These are phyloP conservation scores for Nymphaea thermarum DNA, from an alignment of 164 flowering plant genomes.

Conservation along the genomic window DNA sequence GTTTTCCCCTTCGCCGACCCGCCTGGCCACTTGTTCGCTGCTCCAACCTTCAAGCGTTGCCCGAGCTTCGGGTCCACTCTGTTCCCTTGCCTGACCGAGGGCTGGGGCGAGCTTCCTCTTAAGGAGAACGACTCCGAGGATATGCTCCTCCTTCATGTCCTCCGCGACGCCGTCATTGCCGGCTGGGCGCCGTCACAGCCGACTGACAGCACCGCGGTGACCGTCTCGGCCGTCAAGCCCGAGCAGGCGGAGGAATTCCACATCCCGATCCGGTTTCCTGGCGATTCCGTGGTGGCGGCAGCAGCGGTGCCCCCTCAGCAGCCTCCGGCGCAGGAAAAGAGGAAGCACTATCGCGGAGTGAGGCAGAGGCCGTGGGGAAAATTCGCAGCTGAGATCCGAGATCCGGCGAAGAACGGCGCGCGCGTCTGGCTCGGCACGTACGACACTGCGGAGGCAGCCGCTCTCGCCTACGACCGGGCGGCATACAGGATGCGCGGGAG, in stretches of 20 bases:
- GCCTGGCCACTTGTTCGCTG: no score
- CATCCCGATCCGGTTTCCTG: neutral
- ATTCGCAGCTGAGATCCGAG: slow-evolving; percentile 33
- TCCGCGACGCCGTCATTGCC: slow-evolving; percentile 45
- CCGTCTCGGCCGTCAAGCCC: slow-evolving; percentile 8
- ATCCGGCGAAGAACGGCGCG: slow-evolving; percentile 40
- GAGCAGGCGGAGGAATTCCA: slow-evolving; percentile 12
- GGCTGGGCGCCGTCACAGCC: slow-evolving; percentile 51
- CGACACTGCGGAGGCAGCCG: slow-evolving; percentile 39
- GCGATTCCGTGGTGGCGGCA: neutral
- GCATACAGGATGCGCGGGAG: slow-evolving; percentile 35
- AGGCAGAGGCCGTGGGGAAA: slow-evolving; percentile 40
- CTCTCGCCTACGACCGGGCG: slow-evolving; percentile 33
- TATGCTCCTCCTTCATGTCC: slow-evolving; percentile 53
- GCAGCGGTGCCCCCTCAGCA: slow-evolving; percentile 2
- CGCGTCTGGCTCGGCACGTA: slow-evolving; percentile 41
- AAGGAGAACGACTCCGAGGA: slow-evolving; percentile 76
- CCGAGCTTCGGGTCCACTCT: slow-evolving; percentile 37
- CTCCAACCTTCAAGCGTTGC: slow-evolving; percentile 28
- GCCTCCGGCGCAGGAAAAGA: slow-evolving; percentile 8
- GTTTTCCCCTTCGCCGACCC: neutral
- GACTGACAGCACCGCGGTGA: neutral
- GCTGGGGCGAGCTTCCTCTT: slow-evolving; percentile 76
- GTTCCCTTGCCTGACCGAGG: slow-evolving; percentile 46
- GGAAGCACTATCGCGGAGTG: slow-evolving; percentile 35